These are phyloP conservation scores for Pythium pectinolyticum DNA, from an alignment of 352 stramenopile species.

Conservation along the genomic window DNA sequence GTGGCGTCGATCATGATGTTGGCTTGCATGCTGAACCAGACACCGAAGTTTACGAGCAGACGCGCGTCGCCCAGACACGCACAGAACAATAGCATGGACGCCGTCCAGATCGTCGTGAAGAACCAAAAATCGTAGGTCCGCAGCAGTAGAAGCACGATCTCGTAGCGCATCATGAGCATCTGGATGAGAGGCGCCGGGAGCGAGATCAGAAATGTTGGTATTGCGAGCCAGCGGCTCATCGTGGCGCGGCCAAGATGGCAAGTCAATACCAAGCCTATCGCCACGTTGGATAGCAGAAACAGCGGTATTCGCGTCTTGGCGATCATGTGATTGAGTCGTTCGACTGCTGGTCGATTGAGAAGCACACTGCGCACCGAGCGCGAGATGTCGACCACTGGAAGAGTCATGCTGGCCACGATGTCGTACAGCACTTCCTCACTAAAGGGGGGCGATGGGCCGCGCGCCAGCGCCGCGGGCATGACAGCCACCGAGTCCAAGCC, in stretches of 20 bases:
- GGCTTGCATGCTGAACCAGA: slow-evolving; percentile 29
- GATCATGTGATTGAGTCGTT: slow-evolving; percentile 7
- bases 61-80: slow-evolving; percentile 26
- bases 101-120: slow-evolving; percentile 28
- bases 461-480: not conserved
- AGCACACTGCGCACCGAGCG: slow-evolving; percentile 14
- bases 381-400: slow-evolving; percentile 21
- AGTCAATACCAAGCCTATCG: not conserved
- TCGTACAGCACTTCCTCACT: slow-evolving; percentile 20
- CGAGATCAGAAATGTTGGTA: slow-evolving; percentile 2
- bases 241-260: not conserved
- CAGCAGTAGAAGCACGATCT: slow-evolving; percentile 28
- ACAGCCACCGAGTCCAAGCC: not conserved
- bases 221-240: slow-evolving; percentile 8
- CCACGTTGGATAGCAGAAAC: not conserved
- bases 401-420: slow-evolving; percentile 5
- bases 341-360: not conserved
- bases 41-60: slow-evolving; percentile 9
- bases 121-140: slow-evolving; percentile 48
- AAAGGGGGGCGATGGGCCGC: not conserved
- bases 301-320: not conserved
- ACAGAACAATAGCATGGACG: slow-evolving; percentile 20
- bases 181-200: slow-evolving; percentile 4
- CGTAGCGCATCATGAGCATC: slow-evolving; percentile 19
- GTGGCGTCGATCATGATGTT: slow-evolving; percentile 37